Conservation (phyloP, 2,329 filamentous ascomycete species). For the Penicillium paneum region DNA sequence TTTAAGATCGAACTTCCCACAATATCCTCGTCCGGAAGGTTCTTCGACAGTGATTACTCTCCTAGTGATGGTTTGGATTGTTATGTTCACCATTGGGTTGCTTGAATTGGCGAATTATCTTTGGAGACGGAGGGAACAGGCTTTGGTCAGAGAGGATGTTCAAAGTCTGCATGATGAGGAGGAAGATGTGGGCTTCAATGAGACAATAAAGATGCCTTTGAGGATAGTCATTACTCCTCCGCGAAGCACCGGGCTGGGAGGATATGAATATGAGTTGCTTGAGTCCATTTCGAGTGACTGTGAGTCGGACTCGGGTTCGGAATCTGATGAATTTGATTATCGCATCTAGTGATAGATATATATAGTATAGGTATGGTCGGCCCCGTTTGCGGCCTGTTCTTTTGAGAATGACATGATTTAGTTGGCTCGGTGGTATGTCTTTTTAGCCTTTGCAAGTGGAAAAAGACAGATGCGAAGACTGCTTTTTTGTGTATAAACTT, state of each 20-base stretch:
- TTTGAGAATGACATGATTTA: too few species aligned
- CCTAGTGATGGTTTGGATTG: constrained; percentile 23
- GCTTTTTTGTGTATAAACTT: too few species aligned
- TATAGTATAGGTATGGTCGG: too few species aligned
- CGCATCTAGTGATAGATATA: constrained; percentile 4
- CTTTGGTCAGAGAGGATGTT: background rate
- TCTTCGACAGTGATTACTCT: constrained; percentile 19
- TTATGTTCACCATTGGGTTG: constrained; percentile 20
- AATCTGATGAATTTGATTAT: constrained; percentile 12
- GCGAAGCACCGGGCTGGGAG: background rate
- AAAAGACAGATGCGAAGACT: too few species aligned
- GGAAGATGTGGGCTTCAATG: background rate
- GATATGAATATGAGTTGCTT: background rate
- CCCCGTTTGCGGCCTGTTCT: too few species aligned
- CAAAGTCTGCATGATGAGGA: background rate
- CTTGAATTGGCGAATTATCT: constrained; percentile 20
- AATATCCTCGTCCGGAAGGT: constrained; percentile 6
- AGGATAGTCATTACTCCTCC: background rate
- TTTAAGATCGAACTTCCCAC: constrained; percentile 8
- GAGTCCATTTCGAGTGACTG: background rate
- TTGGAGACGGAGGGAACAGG: constrained; percentile 8
- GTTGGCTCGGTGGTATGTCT: too few species aligned
- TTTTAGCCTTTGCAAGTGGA: too few species aligned
- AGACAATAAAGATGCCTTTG: constrained; percentile 7
- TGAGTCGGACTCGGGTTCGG: constrained; percentile 6